Base-by-base conservation (phyloP, 768 basidiomycete species). In the Tricholoma sp. region DNA sequence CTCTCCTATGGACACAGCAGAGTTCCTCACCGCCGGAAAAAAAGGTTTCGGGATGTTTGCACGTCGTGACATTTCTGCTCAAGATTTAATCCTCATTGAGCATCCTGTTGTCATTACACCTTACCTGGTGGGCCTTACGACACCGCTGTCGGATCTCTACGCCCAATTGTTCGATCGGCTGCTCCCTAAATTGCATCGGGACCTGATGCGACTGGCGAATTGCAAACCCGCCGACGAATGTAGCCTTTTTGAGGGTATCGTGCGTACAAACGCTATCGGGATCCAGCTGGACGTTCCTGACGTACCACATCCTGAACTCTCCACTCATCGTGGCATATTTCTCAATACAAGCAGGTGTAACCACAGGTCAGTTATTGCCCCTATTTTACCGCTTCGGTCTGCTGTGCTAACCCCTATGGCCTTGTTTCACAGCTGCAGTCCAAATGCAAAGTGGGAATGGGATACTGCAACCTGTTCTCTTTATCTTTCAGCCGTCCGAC, bases 101-200 rank as follows among this genome's bases (percentile, higher is more conserved):
- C 76, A 76, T 46, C 79, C 79, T 21, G 69, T 68, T 8, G 61
- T 78, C 39, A 70, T 79, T 41, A 69, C 72, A 19, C 77, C 78
- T 2, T 71, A 69, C 57, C 57, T 71, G 47, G 67, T 59, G 59
- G 66, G 32, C 61, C 68, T 54, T 55, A 68, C 61, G 8, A 56
- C 61, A 27, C 64, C 73, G 10, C 51, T 65, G n/a, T 63, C 68
- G 10, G 65, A 71, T 3, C 12, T 72, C 3, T 78, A 73, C 51
- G 67, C 72, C 19, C 65, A 63, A 24, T 60, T 76, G 5, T 72
- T 70, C 4, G 56, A 56, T 22, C 61, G 62, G 0, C 65, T 77
- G 5, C 67, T 71, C 0, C 63, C 61, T 27, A 63, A 61, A 46
- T 52, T 55, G 21, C 66, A 64, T 31, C 50, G 45, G 18, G 69